Conservation (phyloP, 2,329 filamentous ascomycete genomes). For the Biscogniauxia marginata region DNA sequence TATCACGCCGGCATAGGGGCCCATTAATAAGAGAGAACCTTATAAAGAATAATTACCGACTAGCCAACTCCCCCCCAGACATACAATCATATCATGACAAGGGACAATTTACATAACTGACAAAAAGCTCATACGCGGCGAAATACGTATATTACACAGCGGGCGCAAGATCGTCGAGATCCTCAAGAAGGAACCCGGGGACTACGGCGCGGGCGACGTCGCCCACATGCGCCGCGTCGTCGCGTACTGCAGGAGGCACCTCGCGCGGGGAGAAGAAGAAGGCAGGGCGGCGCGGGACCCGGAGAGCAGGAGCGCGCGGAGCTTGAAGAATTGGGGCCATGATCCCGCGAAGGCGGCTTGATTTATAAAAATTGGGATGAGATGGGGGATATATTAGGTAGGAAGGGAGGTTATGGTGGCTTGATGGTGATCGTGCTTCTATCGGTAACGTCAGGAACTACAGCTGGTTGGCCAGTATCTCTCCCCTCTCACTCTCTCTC, state of each 20-base stretch:
- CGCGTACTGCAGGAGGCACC: slow-evolving; percentile 57
- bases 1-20: no score
- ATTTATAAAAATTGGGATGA: not conserved
- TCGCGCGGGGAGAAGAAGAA: slow-evolving; percentile 61
- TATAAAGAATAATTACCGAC: no score
- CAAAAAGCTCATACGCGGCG: no score
- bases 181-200: slow-evolving; percentile 48
- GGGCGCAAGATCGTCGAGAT: slow-evolving; percentile 58
- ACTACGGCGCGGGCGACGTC: slow-evolving; percentile 46
- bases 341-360: slow-evolving; percentile 33
- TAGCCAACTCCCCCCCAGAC: not conserved
- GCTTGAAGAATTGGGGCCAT: slow-evolving; percentile 54
- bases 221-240: slow-evolving; percentile 57
- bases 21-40: no score
- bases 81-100: not conserved
- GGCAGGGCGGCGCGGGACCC: slow-evolving; percentile 47
- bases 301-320: slow-evolving; percentile 43
- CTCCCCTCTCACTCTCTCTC: no score
- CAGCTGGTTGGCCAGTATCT: no score
- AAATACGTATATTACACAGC: slow-evolving; percentile 28
- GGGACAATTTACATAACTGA: not conserved
- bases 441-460: no score
- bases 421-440: no score
- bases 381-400: not conserved
- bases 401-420: no score